Base-by-base conservation (phyloP, 371 early-diverging fungal genomes). In the Massospora cicadina region DNA sequence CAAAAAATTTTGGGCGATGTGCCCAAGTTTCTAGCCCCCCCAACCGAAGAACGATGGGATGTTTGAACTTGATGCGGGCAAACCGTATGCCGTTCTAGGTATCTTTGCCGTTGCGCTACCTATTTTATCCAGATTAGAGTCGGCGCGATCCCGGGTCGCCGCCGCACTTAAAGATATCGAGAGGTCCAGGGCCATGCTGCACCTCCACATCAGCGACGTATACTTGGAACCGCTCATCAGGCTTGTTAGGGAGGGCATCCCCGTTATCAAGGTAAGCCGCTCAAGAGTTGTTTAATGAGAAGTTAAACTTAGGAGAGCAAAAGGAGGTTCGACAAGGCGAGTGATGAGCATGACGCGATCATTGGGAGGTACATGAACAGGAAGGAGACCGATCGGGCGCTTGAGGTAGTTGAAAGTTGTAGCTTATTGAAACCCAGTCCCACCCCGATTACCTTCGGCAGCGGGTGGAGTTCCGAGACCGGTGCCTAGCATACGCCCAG, bases 401-500 rank as follows among this genome's bases (percentile, higher is more conserved):
- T 32, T 68, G 72, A 55, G 85, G 85, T 69, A 82, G 78, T 73
- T 66, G 33, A 24, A 3, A 25, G 43, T 27, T 12, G 57, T 60
- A 63, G 25, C 33, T 3, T 26, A 1, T 55, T 64, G 26, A 33
- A 63, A 55, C 58, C 63, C 60, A 33, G 31, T 43, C 54, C 7
- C 26, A 23, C 62, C 21, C 26, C 24, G 84, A 85, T 68, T 70
- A 82, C 23, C 77, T 79, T 21, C 77, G 80, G 65, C 71, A 81
- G 0, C 71, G 84, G 61, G 79, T 78, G 65, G 69, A 72, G 54
- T 81, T 86, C 55, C 84, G 85, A 64, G 66, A 72, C 43, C 75
- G 77, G 25, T 81, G 82, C 55, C 74, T 88, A 65, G 84, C 86
- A 54, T 87, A 87, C 67, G 79, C 78, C 3, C 70, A 75, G 7